phyloP scores from a whole-genome alignment of 495 filamentous ascomycete species.

The Hypoxylon rickii region DNA sequence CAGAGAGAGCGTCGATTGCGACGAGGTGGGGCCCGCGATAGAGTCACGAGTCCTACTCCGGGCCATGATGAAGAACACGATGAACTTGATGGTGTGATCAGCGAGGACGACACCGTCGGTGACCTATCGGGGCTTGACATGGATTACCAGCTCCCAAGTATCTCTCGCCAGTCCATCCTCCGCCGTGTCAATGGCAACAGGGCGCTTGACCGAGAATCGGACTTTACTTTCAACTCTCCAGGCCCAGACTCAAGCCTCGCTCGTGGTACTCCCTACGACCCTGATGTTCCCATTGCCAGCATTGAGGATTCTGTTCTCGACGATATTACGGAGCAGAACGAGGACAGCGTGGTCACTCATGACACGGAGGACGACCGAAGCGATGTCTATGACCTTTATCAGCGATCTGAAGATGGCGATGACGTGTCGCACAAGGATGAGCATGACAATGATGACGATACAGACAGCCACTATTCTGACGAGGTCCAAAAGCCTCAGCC shows the following conservation, averaged over 20 bases:
- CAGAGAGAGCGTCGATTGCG: constrained; percentile 67
- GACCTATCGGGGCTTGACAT: constrained; percentile 56
- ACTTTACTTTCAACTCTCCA: constrained; percentile 64
- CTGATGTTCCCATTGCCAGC: constrained; percentile 83
- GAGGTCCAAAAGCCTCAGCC: constrained; percentile 19
- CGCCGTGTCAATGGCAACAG: constrained; percentile 81
- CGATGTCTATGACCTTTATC: constrained; percentile 70
- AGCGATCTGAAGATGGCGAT: constrained; percentile 43
- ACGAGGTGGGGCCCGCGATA: constrained; percentile 53
- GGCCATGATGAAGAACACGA: constrained; percentile 44
- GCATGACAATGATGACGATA: constrained; percentile 18
- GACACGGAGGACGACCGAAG: constrained; percentile 65
- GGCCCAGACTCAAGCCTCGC: constrained; percentile 59
- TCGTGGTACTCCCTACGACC: constrained; percentile 64
- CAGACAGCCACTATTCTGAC: constrained; percentile 38
- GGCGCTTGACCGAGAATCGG: constrained; percentile 59
- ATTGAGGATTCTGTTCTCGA: constrained; percentile 59
- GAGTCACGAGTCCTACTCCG: constrained; percentile 53
- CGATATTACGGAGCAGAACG: constrained; percentile 56
- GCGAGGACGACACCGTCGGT: constrained; percentile 56
- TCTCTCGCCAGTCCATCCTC: constrained; percentile 91
- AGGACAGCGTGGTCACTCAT: constrained; percentile 69
- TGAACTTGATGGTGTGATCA: constrained; percentile 40
- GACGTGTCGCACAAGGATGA: constrained; percentile 48
- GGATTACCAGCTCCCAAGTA: constrained; percentile 70